Base-by-base conservation (phyloP, 495 filamentous ascomycete genomes). In the Cercophora scortea region DNA sequence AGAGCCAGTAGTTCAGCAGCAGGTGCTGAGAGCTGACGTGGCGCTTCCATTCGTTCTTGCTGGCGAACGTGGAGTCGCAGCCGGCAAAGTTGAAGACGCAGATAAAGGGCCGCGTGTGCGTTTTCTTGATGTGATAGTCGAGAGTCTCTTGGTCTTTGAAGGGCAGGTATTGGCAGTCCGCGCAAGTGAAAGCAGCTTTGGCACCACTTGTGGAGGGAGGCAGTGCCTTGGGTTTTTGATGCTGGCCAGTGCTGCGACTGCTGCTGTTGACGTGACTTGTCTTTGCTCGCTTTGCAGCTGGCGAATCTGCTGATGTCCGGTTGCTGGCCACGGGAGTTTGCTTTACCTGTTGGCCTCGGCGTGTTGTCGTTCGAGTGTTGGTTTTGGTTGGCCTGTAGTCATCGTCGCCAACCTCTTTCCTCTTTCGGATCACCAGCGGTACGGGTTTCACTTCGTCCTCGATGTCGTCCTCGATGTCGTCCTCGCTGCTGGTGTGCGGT, bases 31-130 rank as follows among this genome's bases (percentile, higher is more conserved):
- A 86, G 33, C 70, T 71, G 58, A 94, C 83, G 65, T 97, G 92
- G 0, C 92, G 84, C 66, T 96, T 77, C 92, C 92, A 97, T 65
- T 96, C 90, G 69, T 95, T 96, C 66, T 96, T 96, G 55, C 75
- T 83, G 15, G 76, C 79, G 56, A 96, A 95, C 7, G 78, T 87
- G 38, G 83, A 81, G n/a, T 48, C 50, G 69, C 90, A 96, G 42
- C 82, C 85, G 61, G 90, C 91, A 32, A 78, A 80, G 33, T 75
- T 67, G 69, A 96, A 92, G 52, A 86, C 84, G 71, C 92, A 97
- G 45, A 76, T 70, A 65, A 91, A 96, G 0, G 82, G 79, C 4
- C 87, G 83, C 2, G 74, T 77, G 49, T 81, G 73, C 50, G 73
- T 65, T 48, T 72, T 71, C 55, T 75, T 73, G 58, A 72, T 69